phyloP scores from a whole-genome alignment of 2,329 filamentous ascomycete species.

The Hypoxylon sp. region DNA sequence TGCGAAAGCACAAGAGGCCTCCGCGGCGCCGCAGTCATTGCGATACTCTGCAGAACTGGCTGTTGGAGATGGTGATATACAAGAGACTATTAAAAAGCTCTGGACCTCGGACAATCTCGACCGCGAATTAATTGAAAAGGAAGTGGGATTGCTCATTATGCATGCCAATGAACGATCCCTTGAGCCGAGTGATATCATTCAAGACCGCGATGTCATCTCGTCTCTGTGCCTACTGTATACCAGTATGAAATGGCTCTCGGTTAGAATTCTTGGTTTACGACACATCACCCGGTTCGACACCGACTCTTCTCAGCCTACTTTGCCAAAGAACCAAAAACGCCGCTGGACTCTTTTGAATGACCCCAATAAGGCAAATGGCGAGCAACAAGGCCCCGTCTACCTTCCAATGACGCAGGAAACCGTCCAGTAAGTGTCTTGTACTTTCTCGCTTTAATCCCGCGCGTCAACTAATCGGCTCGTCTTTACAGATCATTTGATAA shows the following conservation, averaged over 20 bases:
- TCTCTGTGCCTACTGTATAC: constrained; percentile 92
- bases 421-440: constrained; percentile 73
- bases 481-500: constrained; percentile 83
- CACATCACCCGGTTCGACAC: constrained; percentile 83
- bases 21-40: constrained; percentile 68
- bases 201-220: constrained; percentile 87
- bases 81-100: constrained; percentile 77
- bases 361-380: constrained; percentile 69
- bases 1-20: constrained; percentile 73
- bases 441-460: neutral
- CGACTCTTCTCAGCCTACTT: constrained; percentile 71
- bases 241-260: constrained; percentile 97
- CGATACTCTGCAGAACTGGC: constrained; percentile 82
- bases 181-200: constrained; percentile 86
- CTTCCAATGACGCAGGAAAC: constrained; percentile 91
- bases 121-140: constrained; percentile 73
- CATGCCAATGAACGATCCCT: constrained; percentile 74
- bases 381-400: constrained; percentile 76
- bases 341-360: constrained; percentile 88
- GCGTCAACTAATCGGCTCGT: constrained; percentile 22
- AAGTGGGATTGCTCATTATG: constrained; percentile 70
- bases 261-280: constrained; percentile 84
- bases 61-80: constrained; percentile 78
- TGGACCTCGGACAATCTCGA: constrained; percentile 71
- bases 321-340: constrained; percentile 73